Evolutionary conservation across 164 flowering plant species (phyloP), one percentile per base, ranked within the genome.

Genomic region (Magnolia sinica): DNA sequence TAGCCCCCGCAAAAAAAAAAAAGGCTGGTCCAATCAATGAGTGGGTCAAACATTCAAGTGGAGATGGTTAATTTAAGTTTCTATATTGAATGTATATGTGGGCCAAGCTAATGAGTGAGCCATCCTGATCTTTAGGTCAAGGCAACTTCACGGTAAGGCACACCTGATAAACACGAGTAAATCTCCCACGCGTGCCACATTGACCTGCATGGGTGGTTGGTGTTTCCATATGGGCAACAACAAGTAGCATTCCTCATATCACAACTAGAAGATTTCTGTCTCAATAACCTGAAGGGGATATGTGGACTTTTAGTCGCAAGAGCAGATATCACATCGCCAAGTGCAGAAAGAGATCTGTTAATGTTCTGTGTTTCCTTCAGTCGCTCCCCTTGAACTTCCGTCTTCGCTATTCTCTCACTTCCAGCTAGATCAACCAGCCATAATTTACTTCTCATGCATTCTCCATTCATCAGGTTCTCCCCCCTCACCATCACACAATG

Each of bases 401-500:
- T 89, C 87, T 92, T 96, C 20, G 98, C 98, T 31, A 96, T 79
- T 79, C 99, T 86, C 78, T 96, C 98, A 80, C 99, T 96, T 74
- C 99, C 99, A 23, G 99, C 98, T 68, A 96, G 81, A 78, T 96
- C 98, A 65, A 96, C 95, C 59, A 96, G 85, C 99, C 99, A 96
- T 10, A 96, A 78, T 80, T 96, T 96, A 89, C 99, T 96, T 84
- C 88, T 90, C 66, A 96, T 91, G 87, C 92, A 87, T 84, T 94
- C 98, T 64, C 98, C 98, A 81, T 85, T 94, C 79, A 93, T 70
- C 82, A 93, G 61, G 79, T 94, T 93, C 83, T 94, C 92, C 27
- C 98, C 97, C 80, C 87, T 94, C 77, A 96, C 98, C 95, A 90
- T 96, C 68, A 96, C 96, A 85, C 98, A 93, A 71, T 92, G 98